Evolutionary conservation across 768 basidiomycete genomes (phyloP), one percentile per base, ranked within the genome.

Genomic region (Leccinum olivaceopallidum): DNA sequence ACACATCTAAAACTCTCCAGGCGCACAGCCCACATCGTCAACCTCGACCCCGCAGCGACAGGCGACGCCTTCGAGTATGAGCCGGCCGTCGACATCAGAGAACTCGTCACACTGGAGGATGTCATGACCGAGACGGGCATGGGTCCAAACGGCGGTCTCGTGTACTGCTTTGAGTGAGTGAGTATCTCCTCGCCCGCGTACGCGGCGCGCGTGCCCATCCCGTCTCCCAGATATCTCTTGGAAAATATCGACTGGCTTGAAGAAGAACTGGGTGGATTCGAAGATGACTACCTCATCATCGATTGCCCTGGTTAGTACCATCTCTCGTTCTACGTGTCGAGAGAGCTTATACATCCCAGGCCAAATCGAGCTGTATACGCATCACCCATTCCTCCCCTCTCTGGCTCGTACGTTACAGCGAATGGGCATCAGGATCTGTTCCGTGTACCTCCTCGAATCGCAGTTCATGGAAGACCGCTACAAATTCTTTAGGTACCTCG

Each of bases 391-490:
- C 75, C 85, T 99, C 42, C 95, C 97, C 0, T 85, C 88, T 6
- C 86, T 99, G 42, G 90, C 92, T n/a, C 83, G 86, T 74, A 79
- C 88, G 71, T 75, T 94, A 63, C 76, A 82, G 66, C 81, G 87
- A 53, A 81, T 95, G 73, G 88, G 90, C 51, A 88, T 98, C 62
- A 82, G 95, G 60, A 86, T 86, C n/a, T 93, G 89, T 67, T 92
- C 92, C 4, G 87, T 86, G 32, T 99, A 98, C 72, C 84, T 99
- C 47, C 87, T 99, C 63, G 97, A 99, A 71, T 95, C 93, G 0
- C 97, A 99, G 67, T 99, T 99, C 77, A 98, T 98, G 94, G 97
- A 99, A 76, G 97, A 99, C 75, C 89, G 91, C 65, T 92, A 94
- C 75, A 99, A 99, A 70, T 99, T 97, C 77, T 99, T 99, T 76